Evolutionary conservation across 257 asterid genomes (phyloP), one percentile per base, ranked within the genome.

Genomic region (Mentha longifolia): DNA sequence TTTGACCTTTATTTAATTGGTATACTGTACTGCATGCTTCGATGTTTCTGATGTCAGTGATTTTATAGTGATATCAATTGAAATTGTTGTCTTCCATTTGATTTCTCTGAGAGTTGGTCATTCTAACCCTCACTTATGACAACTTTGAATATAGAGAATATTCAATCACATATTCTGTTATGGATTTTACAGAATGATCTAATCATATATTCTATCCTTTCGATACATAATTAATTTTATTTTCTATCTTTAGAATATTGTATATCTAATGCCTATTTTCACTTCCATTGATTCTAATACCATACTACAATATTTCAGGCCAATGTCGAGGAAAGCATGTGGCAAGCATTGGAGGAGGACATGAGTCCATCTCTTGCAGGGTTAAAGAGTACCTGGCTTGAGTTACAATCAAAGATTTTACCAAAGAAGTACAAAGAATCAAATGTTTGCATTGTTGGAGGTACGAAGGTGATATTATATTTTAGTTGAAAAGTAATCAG

Each of bases 401-500:
- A 95, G 25, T 76, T 81, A 30, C 96, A 81, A 72, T 83, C 95
- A 28, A 95, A 81, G 78, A 59, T 75, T 74, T 70, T 88, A 67
- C 87, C 91, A 13, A 91, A 82, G 80, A 89, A 85, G 82, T 81
- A 70, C 77, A 85, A 81, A 82, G 97, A 88, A 73, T 89, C 96
- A 70, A 95, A 90, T 67, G 83, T 95, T 70, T 95, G 97, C 83
- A 86, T 95, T 76, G 93, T 97, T 82, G 98, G 97, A 92, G 99
- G 99, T 95, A 89, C 79, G 88, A 83, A 74, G 74, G 81, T 83
- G 85, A 75, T 78, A 56, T 68, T 79, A 45, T 62, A 46, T 54
- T 78, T 76, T 61, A 63, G 79, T 74, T 77, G 67, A 16, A 41
- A 68, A 64, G 43, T 43, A 15, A 43, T 50, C 59, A 45, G 66